Conservation (phyloP, 768 basidiomycete genomes). For the Lentinus brumalis region DNA sequence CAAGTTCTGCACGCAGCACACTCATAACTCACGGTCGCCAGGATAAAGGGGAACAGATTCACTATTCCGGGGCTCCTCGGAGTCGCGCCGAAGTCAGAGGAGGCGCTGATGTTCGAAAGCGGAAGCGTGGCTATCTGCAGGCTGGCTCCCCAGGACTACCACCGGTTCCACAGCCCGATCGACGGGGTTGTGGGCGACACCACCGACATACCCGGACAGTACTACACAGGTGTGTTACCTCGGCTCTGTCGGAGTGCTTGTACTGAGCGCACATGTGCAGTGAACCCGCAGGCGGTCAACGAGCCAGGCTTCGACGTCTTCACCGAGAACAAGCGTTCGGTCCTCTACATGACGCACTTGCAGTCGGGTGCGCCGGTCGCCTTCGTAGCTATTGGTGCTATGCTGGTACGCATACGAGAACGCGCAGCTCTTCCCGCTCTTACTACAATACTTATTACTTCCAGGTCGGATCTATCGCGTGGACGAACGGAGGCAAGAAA, state of each 20-base stretch:
- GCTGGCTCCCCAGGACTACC: constrained; percentile 81
- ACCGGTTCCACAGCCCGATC: constrained; percentile 75
- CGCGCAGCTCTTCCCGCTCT: too few species aligned
- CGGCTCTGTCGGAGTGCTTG: too few species aligned
- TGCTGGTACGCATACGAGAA: constrained; percentile 48
- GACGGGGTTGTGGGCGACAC: constrained; percentile 53
- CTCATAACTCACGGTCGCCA: constrained; percentile 17
- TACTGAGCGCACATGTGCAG: constrained; percentile 31
- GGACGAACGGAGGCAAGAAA: constrained; percentile 57
- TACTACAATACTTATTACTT: too few species aligned
- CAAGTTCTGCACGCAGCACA: background rate
- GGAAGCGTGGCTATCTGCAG: constrained; percentile 62
- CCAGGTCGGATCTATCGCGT: constrained; percentile 63
- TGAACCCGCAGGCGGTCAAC: constrained; percentile 81
- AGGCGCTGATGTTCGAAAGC: constrained; percentile 43
- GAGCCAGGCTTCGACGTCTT: constrained; percentile 65
- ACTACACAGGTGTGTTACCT: constrained; percentile 71
- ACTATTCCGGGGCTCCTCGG: constrained; percentile 60
- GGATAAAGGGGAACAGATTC: constrained; percentile 74
- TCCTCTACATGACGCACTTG: constrained; percentile 52
- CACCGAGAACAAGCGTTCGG: constrained; percentile 61
- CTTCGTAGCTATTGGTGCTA: constrained; percentile 76
- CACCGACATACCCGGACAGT: constrained; percentile 53
- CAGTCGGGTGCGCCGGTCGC: constrained; percentile 53
- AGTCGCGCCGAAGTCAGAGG: constrained; percentile 44